Evolutionary conservation across 1,284 basidiomycete species (phyloP), one percentile per base, ranked within the genome.

Genomic region (Cutaneotrichosporon daszewskae): DNA sequence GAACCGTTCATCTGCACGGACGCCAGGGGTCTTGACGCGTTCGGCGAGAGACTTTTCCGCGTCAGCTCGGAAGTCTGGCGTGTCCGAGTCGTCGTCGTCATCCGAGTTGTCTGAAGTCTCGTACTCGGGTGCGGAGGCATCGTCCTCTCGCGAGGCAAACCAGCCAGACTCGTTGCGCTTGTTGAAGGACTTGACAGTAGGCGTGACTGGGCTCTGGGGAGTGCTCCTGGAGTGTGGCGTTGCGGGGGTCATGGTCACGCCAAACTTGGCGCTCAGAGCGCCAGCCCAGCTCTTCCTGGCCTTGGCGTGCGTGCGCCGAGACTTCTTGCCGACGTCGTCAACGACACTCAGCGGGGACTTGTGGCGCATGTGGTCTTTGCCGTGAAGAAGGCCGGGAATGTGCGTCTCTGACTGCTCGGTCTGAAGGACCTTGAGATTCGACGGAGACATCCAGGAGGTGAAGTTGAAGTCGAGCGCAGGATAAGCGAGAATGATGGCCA

Each of bases 371-470:
- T 96, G 91, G 60, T 94, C 85, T 71, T 94, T 94, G 64, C 85
- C 84, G 48, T 82, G 81, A 6, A 80, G 79, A 32, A 90, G 66
- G 0, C 83, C 82, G 18, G 72, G 68, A 11, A 78, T 68, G 44
- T 75, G 64, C 1, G 68, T 62, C n/a, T 83, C 80, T 0, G 86
- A 88, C 59, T 90, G 84, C 60, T 89, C 87, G 14, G 73, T 71
- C 40, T 85, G 79, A 11, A 97, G 75, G 11, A 94, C 84, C 5
- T 80, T 80, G 37, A 97, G 75, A 66, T 95, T 84, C 17, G 79
- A 78, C 1, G 85, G 83, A 1, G 90, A 83, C 91, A 97, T 96
- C 94, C 94, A 98, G 19, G 89, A 89, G 0, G 86, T 87, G 66
- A 92, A 97, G 66, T 95, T 94, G 74, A 98, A 97, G 67, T 97